phyloP scores from a whole-genome alignment of 2,329 filamentous ascomycete genomes.

The Penicillium hordei region DNA sequence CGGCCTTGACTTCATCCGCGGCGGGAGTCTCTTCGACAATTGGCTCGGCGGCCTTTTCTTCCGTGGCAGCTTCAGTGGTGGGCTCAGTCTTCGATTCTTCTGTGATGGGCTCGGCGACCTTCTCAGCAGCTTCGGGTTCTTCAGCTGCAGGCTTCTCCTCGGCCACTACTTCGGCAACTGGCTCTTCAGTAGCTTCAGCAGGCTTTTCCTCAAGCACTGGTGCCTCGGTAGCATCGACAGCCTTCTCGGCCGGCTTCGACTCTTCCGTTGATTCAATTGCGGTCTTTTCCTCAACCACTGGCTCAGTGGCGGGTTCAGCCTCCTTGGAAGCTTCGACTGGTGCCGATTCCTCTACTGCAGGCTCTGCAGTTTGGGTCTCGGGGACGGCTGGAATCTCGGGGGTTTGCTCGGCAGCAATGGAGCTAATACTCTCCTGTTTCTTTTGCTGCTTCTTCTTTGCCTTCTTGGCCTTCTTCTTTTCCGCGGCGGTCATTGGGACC shows the following conservation, averaged over 20 bases:
- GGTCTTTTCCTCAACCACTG: constrained; percentile 9
- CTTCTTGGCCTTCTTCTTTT: constrained; percentile 24
- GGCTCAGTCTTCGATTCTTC: constrained; percentile 8
- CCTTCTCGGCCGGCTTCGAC: constrained; percentile 5
- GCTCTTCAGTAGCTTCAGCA: constrained; percentile 2
- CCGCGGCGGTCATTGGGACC: constrained; percentile 17
- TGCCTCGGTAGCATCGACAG: not conserved
- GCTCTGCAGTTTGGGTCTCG: constrained; percentile 12
- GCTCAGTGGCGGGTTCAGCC: not conserved
- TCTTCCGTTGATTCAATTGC: constrained; percentile 15
- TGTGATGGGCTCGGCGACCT: constrained; percentile 8
- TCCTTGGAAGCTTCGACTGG: constrained; percentile 9
- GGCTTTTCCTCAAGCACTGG: constrained; percentile 8
- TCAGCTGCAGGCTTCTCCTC: constrained; percentile 8
- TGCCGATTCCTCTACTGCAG: constrained; percentile 11
- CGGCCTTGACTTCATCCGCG: constrained; percentile 1
- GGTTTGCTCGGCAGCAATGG: constrained; percentile 7
- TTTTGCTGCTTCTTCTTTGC: constrained; percentile 26
- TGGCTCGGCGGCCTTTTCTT: not conserved
- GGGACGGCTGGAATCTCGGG: constrained; percentile 9
- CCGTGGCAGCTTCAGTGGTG: constrained; percentile 1
- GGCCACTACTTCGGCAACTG: not conserved
- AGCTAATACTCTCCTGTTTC: constrained; percentile 16
- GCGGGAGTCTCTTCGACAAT: constrained; percentile 9
- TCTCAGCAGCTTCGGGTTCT: constrained; percentile 9